Conservation (phyloP, 768 basidiomycete genomes). For the Lentinus tigrinus region DNA sequence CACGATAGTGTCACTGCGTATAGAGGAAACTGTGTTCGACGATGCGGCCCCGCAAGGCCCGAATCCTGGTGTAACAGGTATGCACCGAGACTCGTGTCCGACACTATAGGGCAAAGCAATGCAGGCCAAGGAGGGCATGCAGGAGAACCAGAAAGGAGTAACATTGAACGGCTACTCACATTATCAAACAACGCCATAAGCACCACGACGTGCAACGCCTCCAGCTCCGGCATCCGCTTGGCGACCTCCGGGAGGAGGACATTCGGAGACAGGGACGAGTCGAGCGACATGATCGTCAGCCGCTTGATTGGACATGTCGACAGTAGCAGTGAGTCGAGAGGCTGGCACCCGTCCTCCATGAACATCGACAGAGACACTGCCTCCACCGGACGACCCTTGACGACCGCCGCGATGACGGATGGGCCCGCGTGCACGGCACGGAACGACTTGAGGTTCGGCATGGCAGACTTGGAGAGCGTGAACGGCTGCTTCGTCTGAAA, state of each 20-base stretch:
- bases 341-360: constrained; percentile 35
- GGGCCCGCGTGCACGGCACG: constrained; percentile 56
- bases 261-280: constrained; percentile 39
- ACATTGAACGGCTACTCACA: constrained; percentile 32
- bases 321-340: constrained; percentile 44
- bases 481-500: constrained; percentile 38
- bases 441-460: constrained; percentile 49
- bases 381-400: constrained; percentile 48
- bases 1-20: no score
- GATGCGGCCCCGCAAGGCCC: no score
- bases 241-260: constrained; percentile 49
- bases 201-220: constrained; percentile 62
- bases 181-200: constrained; percentile 48
- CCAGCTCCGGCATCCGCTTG: constrained; percentile 45
- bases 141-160: neutral
- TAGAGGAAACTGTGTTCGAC: no score
- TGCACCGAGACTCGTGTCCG: no score
- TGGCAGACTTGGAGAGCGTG: constrained; percentile 36
- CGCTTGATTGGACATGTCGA: constrained; percentile 42
- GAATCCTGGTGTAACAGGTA: no score
- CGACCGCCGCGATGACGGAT: constrained; percentile 41
- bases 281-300: constrained; percentile 60
- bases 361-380: constrained; percentile 54
- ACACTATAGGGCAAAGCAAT: no score
- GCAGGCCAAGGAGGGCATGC: no score